Conservation (phyloP, 2,329 filamentous ascomycete genomes). For the Fusarium subtropicale region DNA sequence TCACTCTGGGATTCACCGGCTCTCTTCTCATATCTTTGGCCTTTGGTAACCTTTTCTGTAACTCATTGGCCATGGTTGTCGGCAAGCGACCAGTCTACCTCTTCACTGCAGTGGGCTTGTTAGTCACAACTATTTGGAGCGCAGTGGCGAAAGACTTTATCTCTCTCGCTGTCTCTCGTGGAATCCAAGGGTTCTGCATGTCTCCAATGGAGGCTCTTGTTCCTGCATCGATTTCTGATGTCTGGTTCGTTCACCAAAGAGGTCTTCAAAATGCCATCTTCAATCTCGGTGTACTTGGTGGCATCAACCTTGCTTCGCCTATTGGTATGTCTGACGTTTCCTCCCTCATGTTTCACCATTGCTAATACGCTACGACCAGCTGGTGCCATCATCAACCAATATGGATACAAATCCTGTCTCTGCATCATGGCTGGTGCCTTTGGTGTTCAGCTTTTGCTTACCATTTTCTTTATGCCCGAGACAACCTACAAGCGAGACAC, state of each 20-base stretch:
- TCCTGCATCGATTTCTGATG: neutral
- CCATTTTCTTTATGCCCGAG: constrained; percentile 10
- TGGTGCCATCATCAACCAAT: neutral
- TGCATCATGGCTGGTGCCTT: constrained; percentile 3
- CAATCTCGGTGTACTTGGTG: neutral
- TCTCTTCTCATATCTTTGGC: neutral
- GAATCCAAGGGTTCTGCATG: neutral
- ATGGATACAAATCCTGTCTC: neutral
- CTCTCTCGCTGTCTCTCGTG: neutral
- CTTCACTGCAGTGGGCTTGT: neutral
- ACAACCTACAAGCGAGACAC: neutral
- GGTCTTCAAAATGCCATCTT: constrained; percentile 1
- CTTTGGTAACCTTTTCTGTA: neutral
- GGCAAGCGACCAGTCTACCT: constrained; percentile 1
- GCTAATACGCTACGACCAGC: neutral
- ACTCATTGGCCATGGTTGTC: constrained; percentile 5
- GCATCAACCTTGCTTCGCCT: neutral
- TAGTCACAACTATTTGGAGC: neutral
- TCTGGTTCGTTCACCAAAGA: neutral
- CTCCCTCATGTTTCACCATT: no score
- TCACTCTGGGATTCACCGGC: neutral
- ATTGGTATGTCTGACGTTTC: neutral
- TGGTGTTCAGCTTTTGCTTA: neutral
- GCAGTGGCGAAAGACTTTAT: neutral
- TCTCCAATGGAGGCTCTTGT: neutral